Percentiles rank a stretch among this genome's conserved stretches.
phyloP scores from a whole-genome alignment of 257 asterid genomes.

The Solanum chmielewskii region DNA sequence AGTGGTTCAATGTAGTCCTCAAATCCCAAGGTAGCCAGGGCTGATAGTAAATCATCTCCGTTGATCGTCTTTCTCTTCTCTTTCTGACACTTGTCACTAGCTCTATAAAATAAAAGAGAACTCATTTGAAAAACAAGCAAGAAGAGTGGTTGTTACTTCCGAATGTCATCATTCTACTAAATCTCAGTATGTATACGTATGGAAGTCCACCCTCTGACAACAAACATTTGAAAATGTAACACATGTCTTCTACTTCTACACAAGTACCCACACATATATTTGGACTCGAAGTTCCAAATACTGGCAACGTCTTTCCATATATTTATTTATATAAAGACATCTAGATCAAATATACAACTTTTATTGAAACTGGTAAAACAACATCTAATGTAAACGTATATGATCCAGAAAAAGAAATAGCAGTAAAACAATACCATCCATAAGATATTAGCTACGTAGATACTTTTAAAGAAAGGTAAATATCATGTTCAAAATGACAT shows the following conservation, averaged over 20 bases:
- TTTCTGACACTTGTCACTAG: conserved; percentile 49
- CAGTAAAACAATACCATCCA: neutral
- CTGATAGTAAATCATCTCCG: conserved; percentile 58
- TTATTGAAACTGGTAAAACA: neutral
- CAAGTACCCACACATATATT: neutral
- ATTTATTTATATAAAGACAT: neutral
- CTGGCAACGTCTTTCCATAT: neutral
- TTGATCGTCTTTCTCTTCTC: conserved; percentile 63
- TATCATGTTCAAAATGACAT: neutral
- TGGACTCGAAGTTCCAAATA: neutral
- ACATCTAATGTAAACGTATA: neutral
- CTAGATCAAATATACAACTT: neutral
- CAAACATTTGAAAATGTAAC: neutral
- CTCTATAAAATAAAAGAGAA: conserved; percentile 20
- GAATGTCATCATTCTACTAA: neutral
- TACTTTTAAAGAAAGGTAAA: neutral
- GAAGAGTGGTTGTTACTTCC: neutral
- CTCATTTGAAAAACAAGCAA: neutral
- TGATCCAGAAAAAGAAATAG: neutral
- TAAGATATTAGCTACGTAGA: neutral
- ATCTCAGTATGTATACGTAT: neutral
- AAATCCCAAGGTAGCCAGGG: conserved; percentile 56
- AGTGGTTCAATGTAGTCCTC: conserved; percentile 49
- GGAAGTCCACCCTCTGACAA: neutral
- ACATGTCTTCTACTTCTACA: neutral